These are phyloP conservation scores for Starmera stellimalicola DNA, from an alignment of 1,139 yeast genomes.

Conservation along the genomic window DNA sequence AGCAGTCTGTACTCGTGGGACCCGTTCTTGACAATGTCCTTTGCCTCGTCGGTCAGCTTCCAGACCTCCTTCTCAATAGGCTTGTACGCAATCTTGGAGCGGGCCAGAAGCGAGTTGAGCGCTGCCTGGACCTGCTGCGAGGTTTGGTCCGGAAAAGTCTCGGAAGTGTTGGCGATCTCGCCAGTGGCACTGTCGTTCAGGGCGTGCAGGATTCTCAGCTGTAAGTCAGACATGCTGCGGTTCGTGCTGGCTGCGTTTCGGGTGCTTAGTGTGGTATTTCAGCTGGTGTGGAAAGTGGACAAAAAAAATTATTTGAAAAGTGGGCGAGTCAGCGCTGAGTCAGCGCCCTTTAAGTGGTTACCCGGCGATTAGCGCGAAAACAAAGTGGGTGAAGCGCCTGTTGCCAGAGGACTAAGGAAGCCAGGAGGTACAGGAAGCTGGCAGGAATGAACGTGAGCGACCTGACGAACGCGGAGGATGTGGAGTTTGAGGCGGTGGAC, in stretches of 20 bases:
- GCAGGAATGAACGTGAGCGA: conserved; percentile 2
- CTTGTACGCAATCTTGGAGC: conserved; percentile 67
- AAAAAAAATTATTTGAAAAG: too few species aligned
- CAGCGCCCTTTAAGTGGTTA: too few species aligned
- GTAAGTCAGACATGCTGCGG: conserved; percentile 28
- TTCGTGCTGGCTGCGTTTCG: too few species aligned
- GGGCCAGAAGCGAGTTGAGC: conserved; percentile 78
- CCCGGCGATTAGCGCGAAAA: too few species aligned
- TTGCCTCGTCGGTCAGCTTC: conserved; percentile 73
- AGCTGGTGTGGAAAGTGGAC: too few species aligned
- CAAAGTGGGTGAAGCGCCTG: too few species aligned
- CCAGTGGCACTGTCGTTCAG: conserved; percentile 57
- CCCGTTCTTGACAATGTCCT: conserved; percentile 68
- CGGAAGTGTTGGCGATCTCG: conserved; percentile 53
- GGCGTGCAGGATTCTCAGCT: conserved; percentile 42
- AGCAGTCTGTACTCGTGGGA: conserved; percentile 85
- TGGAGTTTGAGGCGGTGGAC: background rate
- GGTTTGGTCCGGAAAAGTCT: conserved; percentile 40
- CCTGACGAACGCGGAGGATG: conserved; percentile 1
- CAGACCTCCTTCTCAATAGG: conserved; percentile 72
- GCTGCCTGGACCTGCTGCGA: conserved; percentile 61
- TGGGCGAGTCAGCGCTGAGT: too few species aligned
- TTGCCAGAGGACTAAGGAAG: too few species aligned
- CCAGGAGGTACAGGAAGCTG: too few species aligned
- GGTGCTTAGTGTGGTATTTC: too few species aligned